phyloP scores from a whole-genome alignment of 2,329 filamentous ascomycete genomes.

The Talaromyces islandicus region DNA sequence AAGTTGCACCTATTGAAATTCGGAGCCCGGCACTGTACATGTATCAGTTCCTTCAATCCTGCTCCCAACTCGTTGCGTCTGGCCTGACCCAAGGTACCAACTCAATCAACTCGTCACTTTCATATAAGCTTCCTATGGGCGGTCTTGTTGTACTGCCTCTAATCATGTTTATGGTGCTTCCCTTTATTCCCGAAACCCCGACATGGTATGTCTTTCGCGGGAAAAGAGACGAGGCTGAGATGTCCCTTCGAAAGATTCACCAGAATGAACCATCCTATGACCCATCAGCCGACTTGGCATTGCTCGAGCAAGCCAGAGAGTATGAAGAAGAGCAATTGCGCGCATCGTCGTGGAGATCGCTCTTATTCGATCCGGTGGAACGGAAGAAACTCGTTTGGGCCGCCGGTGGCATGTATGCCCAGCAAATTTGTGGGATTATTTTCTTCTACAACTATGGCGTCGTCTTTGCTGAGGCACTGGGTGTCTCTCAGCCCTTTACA shows the following conservation, averaged over 20 bases:
- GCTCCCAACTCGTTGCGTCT: background rate
- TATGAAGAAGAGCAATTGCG: background rate
- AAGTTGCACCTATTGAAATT: background rate
- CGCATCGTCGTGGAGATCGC: background rate
- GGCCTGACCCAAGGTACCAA: background rate
- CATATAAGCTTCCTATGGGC: background rate
- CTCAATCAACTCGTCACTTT: background rate
- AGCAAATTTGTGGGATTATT: background rate
- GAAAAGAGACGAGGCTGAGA: background rate
- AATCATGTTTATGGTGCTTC: background rate
- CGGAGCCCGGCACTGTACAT: background rate
- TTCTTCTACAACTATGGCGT: background rate
- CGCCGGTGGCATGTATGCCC: background rate
- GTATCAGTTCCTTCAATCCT: background rate
- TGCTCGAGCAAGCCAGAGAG: background rate
- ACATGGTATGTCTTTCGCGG: background rate
- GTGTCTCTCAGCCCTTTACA: constrained; percentile 1
- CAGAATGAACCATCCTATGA: background rate
- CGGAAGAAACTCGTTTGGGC: background rate
- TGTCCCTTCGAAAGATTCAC: background rate
- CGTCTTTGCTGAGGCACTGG: background rate
- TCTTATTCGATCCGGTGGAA: background rate
- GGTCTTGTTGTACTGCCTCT: background rate
- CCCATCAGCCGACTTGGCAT: background rate
- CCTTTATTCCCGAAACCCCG: background rate